A percentile compares a stretch with the other conserved stretches of the same genome.
These are phyloP conservation scores for Malassezia dermatis DNA, from an alignment of 1,284 basidiomycete genomes.

Conservation along the genomic window DNA sequence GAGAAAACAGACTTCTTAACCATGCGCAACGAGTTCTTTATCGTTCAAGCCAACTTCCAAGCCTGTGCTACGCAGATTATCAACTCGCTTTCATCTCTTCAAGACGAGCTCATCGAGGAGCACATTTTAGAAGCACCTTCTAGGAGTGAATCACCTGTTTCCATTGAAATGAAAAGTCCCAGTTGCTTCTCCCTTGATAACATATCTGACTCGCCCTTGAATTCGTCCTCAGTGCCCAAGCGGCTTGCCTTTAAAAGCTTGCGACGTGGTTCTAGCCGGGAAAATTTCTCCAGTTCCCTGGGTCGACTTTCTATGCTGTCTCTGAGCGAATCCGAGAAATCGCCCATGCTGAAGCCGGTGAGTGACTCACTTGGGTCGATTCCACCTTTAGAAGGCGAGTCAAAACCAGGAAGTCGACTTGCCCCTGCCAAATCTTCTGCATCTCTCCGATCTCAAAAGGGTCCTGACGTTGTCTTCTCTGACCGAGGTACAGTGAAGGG, in stretches of 20 bases:
- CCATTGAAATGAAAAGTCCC: neutral
- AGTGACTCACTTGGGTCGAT: neutral
- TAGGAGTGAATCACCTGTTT: neutral
- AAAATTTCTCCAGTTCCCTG: neutral
- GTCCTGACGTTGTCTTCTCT: neutral
- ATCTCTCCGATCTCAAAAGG: neutral
- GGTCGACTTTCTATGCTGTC: neutral
- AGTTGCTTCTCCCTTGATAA: neutral
- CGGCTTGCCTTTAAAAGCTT: neutral
- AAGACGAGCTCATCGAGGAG: neutral
- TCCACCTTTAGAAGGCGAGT: neutral
- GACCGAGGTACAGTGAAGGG: conserved; percentile 56
- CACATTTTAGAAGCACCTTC: neutral
- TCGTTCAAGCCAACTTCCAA: neutral
- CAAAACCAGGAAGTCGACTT: neutral
- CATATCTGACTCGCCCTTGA: neutral
- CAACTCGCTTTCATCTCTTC: neutral
- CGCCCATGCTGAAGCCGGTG: neutral
- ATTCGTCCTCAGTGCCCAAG: neutral
- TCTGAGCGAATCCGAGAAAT: neutral
- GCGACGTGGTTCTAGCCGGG: neutral
- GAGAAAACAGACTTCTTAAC: neutral
- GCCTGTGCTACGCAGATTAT: neutral
- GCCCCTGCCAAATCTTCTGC: neutral
- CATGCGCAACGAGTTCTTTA: neutral